Base-by-base conservation (phyloP, 305 asterid species). In the Striga hermonthica region DNA sequence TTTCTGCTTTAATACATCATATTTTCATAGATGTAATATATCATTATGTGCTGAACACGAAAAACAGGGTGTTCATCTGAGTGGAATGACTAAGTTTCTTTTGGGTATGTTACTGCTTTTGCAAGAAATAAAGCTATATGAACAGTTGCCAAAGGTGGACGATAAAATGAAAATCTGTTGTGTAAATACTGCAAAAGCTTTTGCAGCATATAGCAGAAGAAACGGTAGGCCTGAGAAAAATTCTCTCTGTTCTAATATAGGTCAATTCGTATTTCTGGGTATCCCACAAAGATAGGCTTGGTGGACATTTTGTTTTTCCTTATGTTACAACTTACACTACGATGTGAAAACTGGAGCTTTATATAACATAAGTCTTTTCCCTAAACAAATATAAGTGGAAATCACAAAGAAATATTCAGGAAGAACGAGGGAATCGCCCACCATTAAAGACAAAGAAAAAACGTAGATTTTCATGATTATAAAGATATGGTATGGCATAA, bases 1-100 rank as follows among this genome's bases (percentile, higher is more conserved):
- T 45, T 22, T 55, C 59, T 43, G 60, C 44, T 48, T 61, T 35
- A 12, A 53, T 59, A 28, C 31, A 63, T 22, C 14, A 47, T 47
- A 47, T 47, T 47, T 7, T 15, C 4, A 11, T 11, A 47, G 53
- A 10, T 11, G 22, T 15, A 34, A 50, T 15, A 7, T 15, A n/a
- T 14, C 57, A 15, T 7, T 50, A 50, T 11, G 57, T 15, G 8
- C 28, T 5, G 4, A 2, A 50, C 35, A 50, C 16, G 16, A 50
- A 6, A 50, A 49, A 49, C 15, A 49, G 15, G 31, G 4, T 49
- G 0, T 49, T 1, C 57, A 50, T 13, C 9, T 50, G 34, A 50
- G 57, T 50, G 57, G 57, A 50, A 15, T 28, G 28, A 50, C n/a
- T n/a, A n/a, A n/a, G n/a, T n/a, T n/a, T n/a, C n/a, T n/a, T n/a